Conservation (phyloP, 495 filamentous ascomycete genomes). For the Aspergillus incahuasiensis region DNA sequence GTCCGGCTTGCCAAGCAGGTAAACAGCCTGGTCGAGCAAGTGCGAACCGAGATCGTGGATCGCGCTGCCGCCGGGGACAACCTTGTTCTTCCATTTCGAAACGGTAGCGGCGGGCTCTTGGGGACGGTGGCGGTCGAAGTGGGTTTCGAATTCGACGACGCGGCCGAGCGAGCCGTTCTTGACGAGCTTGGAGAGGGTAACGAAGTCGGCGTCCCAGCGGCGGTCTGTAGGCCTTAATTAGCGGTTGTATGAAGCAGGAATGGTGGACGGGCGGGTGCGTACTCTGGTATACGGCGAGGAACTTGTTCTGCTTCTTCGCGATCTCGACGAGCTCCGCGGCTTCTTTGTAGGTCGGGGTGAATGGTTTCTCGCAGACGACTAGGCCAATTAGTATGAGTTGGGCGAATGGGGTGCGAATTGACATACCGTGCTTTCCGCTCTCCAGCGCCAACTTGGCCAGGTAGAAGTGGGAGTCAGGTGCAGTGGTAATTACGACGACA, state of each 20-base stretch:
- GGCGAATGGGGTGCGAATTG: neutral
- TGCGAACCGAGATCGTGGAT: conserved; percentile 85
- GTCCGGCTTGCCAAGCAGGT: conserved; percentile 71
- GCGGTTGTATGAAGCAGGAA: neutral
- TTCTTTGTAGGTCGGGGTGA: conserved; percentile 68
- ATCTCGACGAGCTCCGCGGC: conserved; percentile 64
- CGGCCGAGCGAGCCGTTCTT: conserved; percentile 53
- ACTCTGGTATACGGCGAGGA: conserved; percentile 83
- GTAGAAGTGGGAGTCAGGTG: conserved; percentile 68
- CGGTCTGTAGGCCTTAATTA: conserved; percentile 50
- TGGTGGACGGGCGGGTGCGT: conserved; percentile 10
- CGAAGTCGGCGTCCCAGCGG: conserved; percentile 80
- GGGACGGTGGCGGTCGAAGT: conserved; percentile 77
- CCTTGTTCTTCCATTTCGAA: conserved; percentile 67
- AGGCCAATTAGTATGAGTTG: neutral
- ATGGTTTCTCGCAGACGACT: conserved; percentile 86
- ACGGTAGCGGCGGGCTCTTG: conserved; percentile 40
- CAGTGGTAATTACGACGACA: conserved; percentile 69
- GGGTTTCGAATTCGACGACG: conserved; percentile 74
- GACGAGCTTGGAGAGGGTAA: conserved; percentile 64
- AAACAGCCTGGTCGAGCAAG: conserved; percentile 74
- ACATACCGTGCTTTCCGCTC: conserved; percentile 65
- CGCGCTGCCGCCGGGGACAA: conserved; percentile 63
- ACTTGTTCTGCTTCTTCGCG: conserved; percentile 54
- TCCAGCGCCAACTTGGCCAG: conserved; percentile 63